Conservation (phyloP, 352 stramenopile species). For the Globisporangium canariense region DNA sequence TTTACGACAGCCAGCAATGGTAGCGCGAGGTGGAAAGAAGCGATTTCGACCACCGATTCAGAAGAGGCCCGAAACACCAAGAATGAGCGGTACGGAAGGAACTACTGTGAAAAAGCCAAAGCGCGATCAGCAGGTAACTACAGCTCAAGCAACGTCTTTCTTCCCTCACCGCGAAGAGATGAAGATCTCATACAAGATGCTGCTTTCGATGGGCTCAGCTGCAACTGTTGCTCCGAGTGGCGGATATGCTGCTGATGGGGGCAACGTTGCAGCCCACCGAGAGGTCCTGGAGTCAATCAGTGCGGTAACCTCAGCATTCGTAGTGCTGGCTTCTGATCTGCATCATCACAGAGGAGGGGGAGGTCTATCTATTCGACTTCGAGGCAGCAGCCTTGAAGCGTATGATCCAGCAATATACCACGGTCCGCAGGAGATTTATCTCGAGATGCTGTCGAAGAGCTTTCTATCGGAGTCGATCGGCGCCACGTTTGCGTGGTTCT, state of each 20-base stretch:
- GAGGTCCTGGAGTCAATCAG: constrained; percentile 31
- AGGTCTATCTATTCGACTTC: constrained; percentile 5
- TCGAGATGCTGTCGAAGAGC: constrained; percentile 25
- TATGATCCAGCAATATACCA: constrained; percentile 18
- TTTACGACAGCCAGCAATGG: constrained; percentile 13
- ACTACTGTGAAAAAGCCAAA: constrained; percentile 22
- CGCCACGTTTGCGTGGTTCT: constrained; percentile 55
- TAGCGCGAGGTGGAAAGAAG: constrained; percentile 14
- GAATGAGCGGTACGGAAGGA: constrained; percentile 6
- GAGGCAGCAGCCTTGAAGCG: constrained; percentile 1
- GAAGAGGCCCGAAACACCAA: constrained; percentile 24
- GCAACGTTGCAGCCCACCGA: constrained; percentile 2
- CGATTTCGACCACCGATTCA: constrained; percentile 43
- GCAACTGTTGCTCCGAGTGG: constrained; percentile 3
- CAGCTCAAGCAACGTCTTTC: background rate
- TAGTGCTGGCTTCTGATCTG: constrained; percentile 23
- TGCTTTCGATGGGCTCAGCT: constrained; percentile 16
- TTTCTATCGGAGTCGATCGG: constrained; percentile 28
- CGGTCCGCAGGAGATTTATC: constrained; percentile 33
- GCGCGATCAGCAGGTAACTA: background rate
- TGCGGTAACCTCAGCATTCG: constrained; percentile 25
- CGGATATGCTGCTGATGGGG: constrained; percentile 6
- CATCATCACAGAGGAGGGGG: background rate
- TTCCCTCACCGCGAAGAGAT: constrained; percentile 38
- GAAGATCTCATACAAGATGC: constrained; percentile 37